phyloP scores from a whole-genome alignment of 495 filamentous ascomycete genomes.

The Sordaria brevicollis region DNA sequence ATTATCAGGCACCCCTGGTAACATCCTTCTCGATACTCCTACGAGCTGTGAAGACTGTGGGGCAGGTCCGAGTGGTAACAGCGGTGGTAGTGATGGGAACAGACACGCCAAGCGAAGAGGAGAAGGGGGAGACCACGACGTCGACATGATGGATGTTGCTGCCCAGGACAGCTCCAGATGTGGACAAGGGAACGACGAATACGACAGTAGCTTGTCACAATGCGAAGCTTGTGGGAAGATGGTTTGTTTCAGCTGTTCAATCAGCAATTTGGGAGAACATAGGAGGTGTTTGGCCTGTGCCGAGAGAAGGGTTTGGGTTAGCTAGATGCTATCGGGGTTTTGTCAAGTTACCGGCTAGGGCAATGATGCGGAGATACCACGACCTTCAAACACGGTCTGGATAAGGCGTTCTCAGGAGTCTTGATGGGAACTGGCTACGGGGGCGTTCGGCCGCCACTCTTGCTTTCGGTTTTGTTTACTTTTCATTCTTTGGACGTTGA shows the following conservation, averaged over 20 bases:
- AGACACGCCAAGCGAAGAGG: not conserved
- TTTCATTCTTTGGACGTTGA: not conserved
- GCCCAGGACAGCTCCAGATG: constrained; percentile 5
- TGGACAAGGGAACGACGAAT: constrained; percentile 10
- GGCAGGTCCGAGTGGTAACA: constrained; percentile 10
- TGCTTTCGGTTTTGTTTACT: not conserved
- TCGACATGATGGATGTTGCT: constrained; percentile 14
- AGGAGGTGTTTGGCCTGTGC: constrained; percentile 35
- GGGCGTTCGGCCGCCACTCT: not conserved
- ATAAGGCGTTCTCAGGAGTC: not conserved
- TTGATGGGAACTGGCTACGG: not conserved
- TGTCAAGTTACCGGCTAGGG: constrained; percentile 6
- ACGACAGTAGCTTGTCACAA: not conserved
- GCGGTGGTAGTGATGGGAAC: not conserved
- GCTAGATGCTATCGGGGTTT: constrained; percentile 1
- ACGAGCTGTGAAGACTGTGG: constrained; percentile 37
- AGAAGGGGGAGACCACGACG: constrained; percentile 7
- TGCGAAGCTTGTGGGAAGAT: constrained; percentile 34
- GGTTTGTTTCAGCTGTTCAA: constrained; percentile 39
- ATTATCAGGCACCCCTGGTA: not conserved
- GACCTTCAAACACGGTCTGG: not conserved
- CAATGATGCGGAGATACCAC: not conserved
- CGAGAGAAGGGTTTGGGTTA: constrained; percentile 18
- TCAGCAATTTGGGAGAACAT: constrained; percentile 35
- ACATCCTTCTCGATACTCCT: constrained; percentile 3